Evolutionary conservation across 1,139 yeast species (phyloP), one percentile per base, ranked within the genome.

Genomic region (Kodamaea ohmeri): DNA sequence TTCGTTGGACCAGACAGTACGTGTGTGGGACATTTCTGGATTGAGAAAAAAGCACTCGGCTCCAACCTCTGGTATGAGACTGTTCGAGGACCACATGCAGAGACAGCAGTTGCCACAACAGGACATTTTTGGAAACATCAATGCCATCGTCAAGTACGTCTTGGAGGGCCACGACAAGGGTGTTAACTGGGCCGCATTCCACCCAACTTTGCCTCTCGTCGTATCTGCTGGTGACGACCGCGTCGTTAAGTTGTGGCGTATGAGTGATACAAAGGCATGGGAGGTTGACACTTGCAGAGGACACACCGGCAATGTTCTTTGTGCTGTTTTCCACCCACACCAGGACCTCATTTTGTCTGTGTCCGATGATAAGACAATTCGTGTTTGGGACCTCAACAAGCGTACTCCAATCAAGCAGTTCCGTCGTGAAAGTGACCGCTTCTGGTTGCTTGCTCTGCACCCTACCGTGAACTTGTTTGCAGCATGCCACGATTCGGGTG

Each of bases 241-340:
- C 50, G 81, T 92, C 48, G 87, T 94, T 40, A 92, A 92, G 64
- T 73, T 94, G 50, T 94, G 98, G 98, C 79, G 98, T 64, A 89
- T 90, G 97, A 83, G 90, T 55, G 97, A 94, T 53, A 83, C 95
- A 26, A 89, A 90, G 65, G 98, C 98, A 22, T 94, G 98, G 97
- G 98, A 94, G 63, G 95, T 94, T 39, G 99, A 94, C 58, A 88
- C 97, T 31, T 92, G 97, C 64, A 79, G 98, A 56, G 98, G 98
- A 39, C 99, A 94, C 61, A 84, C 96, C 33, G 90, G 92, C 56
- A 89, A 88, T 56, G 96, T 92, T 40, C 80, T 90, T 41, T 75
- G 95, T 61, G 90, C 89, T 30, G 70, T 87, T 39, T 94, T 94
- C 77, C 97, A 92, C 56, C 97, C 98, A 31, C 81, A 80, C 50